phyloP scores from a whole-genome alignment of 495 filamentous ascomycete species.

The Podospora appendiculata region DNA sequence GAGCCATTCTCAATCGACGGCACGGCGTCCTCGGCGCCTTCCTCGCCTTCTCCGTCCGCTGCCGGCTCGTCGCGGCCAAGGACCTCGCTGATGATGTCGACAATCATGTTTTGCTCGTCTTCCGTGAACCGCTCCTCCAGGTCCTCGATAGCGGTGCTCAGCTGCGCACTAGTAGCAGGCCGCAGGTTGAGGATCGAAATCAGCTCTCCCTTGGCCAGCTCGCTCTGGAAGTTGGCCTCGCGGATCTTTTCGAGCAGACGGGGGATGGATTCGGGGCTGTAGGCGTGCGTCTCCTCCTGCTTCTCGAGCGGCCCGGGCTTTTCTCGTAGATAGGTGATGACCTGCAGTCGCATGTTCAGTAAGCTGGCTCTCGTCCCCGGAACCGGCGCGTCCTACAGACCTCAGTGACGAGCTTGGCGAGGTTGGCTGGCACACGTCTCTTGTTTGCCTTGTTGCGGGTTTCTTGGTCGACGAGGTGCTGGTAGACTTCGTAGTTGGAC shows the following conservation, averaged over 20 bases:
- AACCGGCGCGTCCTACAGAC: background rate
- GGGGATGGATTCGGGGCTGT: constrained; percentile 21
- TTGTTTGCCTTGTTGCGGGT: constrained; percentile 28
- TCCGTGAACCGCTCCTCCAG: constrained; percentile 36
- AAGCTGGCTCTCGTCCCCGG: background rate
- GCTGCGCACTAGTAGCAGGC: constrained; percentile 23
- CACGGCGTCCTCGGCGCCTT: constrained; percentile 13
- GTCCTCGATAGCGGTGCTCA: constrained; percentile 37
- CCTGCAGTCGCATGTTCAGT: constrained; percentile 9
- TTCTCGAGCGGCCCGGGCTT: constrained; percentile 34
- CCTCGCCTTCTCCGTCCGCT: constrained; percentile 11
- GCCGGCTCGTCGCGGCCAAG: constrained; percentile 27
- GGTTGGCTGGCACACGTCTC: constrained; percentile 32
- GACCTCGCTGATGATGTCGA: constrained; percentile 33
- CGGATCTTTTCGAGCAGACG: constrained; percentile 29
- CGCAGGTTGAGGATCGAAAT: constrained; percentile 40
- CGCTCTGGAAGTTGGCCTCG: constrained; percentile 19
- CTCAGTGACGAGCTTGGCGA: constrained; percentile 23
- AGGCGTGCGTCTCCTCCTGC: constrained; percentile 30
- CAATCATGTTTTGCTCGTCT: constrained; percentile 33
- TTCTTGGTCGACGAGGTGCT: constrained; percentile 33
- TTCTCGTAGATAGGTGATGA: constrained; percentile 30
- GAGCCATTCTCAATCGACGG: constrained; percentile 23
- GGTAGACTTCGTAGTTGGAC: constrained; percentile 43
- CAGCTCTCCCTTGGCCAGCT: constrained; percentile 38